These are phyloP conservation scores for Acrocalymma vagum DNA, from an alignment of 2,329 filamentous ascomycete species.

Conservation along the genomic window DNA sequence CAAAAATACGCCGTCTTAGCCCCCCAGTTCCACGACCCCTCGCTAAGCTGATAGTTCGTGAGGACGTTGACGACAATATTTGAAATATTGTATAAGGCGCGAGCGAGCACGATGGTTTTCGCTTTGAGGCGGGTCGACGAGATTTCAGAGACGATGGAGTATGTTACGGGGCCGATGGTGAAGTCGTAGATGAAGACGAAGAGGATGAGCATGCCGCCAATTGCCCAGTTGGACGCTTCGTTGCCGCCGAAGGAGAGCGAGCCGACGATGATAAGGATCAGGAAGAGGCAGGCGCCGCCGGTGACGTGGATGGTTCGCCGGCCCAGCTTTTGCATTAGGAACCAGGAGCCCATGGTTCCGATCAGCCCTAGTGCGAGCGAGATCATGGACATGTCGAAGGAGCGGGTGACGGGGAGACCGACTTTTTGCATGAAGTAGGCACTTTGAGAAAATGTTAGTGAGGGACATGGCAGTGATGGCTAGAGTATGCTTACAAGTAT, in stretches of 20 bases:
- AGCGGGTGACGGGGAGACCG: constrained; percentile 50
- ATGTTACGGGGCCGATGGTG: constrained; percentile 87
- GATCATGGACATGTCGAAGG: constrained; percentile 59
- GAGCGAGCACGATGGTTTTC: constrained; percentile 86
- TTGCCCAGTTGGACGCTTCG: constrained; percentile 56
- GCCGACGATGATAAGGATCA: constrained; percentile 79
- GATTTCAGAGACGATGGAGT: constrained; percentile 84
- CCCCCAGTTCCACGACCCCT: constrained; percentile 79
- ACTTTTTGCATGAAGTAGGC: constrained; percentile 58
- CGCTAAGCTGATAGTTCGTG: constrained; percentile 57
- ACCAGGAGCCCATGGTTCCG: constrained; percentile 82
- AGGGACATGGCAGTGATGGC: background rate
- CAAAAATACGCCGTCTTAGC: constrained; percentile 89
- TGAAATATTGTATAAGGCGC: constrained; percentile 77
- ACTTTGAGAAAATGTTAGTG: constrained; percentile 23
- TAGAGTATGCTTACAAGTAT: constrained; percentile 42
- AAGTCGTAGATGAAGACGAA: constrained; percentile 78
- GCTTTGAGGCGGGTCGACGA: constrained; percentile 83
- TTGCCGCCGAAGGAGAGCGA: constrained; percentile 71
- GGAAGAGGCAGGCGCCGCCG: constrained; percentile 65
- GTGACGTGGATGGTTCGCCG: constrained; percentile 78
- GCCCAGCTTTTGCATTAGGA: constrained; percentile 80
- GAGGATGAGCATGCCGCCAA: constrained; percentile 38
- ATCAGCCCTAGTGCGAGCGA: constrained; percentile 72
- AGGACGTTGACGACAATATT: constrained; percentile 81